A percentile compares a stretch with the other conserved stretches of the same genome.
phyloP scores from a whole-genome alignment of 2,329 filamentous ascomycete genomes.

The Arachnopeziza araneosa region DNA sequence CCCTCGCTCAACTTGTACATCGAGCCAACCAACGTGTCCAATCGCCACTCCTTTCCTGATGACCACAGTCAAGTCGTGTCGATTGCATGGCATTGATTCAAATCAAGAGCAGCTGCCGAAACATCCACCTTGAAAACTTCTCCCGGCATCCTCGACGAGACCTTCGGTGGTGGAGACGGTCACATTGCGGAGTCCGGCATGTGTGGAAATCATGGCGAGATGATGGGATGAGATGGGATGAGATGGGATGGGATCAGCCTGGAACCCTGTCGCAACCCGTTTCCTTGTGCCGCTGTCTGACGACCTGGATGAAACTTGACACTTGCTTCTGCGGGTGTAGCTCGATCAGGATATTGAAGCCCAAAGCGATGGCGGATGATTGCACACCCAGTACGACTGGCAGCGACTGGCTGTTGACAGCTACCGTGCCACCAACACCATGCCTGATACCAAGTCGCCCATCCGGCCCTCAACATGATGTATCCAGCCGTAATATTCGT shows the following conservation, averaged over 20 bases:
- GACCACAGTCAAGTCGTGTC: no score
- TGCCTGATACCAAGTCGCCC: neutral
- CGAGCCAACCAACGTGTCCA: no score
- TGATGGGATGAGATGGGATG: no score
- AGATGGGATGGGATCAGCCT: neutral
- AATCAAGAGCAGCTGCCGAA: no score
- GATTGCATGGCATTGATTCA: no score
- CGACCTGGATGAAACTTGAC: constrained; percentile 16
- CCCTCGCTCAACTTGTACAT: no score
- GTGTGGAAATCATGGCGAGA: neutral
- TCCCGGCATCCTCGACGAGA: no score
- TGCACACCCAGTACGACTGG: constrained; percentile 2
- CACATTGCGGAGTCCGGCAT: neutral
- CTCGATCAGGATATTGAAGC: neutral
- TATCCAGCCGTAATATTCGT: neutral
- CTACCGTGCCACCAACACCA: constrained; percentile 3
- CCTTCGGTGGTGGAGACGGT: no score
- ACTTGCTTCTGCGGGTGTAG: constrained; percentile 6
- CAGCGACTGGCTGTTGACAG: neutral
- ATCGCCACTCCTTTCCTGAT: no score
- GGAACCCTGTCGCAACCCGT: constrained; percentile 5
- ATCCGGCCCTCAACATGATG: neutral
- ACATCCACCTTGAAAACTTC: no score
- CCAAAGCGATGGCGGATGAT: constrained; percentile 4
- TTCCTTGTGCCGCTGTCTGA: constrained; percentile 10